Base-by-base conservation (phyloP, 2,329 filamentous ascomycete genomes). In the Elsinoe australis region DNA sequence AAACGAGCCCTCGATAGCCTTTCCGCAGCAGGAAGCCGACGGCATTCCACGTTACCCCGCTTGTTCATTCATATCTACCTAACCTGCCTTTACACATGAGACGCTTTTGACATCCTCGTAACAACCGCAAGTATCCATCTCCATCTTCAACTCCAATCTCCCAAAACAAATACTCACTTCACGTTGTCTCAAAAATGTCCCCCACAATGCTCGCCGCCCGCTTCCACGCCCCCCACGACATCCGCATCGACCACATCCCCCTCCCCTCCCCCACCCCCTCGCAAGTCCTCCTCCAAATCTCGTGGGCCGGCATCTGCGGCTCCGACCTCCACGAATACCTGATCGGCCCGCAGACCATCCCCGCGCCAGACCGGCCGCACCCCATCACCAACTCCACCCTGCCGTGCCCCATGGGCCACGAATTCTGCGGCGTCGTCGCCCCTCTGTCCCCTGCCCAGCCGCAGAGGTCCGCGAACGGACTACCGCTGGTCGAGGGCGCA, bases 241-340 rank as follows among this genome's bases (percentile, higher is more conserved):
- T 61, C 28, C 52, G 58, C 17, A 38, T 59, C 34, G 56, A 61
- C 12, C 51, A 56, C 31, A 54, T 59, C 33, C 53, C 53, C 14
- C 50, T 55, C 31, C 58, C 58, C 5, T 32, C 48, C 21, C 51
- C 52, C n/a, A 33, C 35, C 5, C 49, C 52, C 18, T 53, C 49
- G 4, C 52, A 60, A 41, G 33, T 60, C 18, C 36, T 55, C 18
- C 46, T 58, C 41, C 54, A 56, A 24, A 52, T 58, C 18, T 52
- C 52, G 32, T 58, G 56, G 55, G 56, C 52, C 49, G 55, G 56
- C 24, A 58, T 59, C 31, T 59, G 57, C 49, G 57, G 57, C 33
- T 56, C 52, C 24, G 56, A 60, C 32, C 47, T 56, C 4, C 56
- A 56, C 44, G 55, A 58, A 42, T 58, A 56, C 42, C 26, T 53